phyloP scores from a whole-genome alignment of 805 yeast genomes.

The Wickerhamomyces subpelliculosus region DNA sequence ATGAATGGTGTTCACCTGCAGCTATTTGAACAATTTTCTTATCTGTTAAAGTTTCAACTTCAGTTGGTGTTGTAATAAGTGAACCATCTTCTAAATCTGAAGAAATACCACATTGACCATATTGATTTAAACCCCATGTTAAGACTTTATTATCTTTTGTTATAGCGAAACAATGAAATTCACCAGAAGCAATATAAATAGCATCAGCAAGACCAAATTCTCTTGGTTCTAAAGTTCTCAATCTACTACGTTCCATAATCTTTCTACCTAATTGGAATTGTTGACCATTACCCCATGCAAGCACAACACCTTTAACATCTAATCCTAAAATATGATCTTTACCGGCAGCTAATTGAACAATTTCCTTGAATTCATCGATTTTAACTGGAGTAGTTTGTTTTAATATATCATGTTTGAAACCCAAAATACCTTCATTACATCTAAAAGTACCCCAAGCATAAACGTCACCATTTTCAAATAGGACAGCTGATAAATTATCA shows the following conservation, averaged over 20 bases:
- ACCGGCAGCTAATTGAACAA: conserved; percentile 83
- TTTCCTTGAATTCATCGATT: conserved; percentile 53
- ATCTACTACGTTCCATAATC: conserved; percentile 71
- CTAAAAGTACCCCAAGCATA: conserved; percentile 98
- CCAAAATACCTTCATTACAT: conserved; percentile 85
- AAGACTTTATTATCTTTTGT: conserved; percentile 62
- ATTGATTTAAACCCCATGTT: conserved; percentile 96
- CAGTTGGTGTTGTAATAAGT: conserved; percentile 69
- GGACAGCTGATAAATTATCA: conserved; percentile 80
- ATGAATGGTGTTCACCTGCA: conserved; percentile 93
- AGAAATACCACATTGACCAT: conserved; percentile 88
- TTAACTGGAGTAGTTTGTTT: conserved; percentile 65
- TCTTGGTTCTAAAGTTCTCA: conserved; percentile 69
- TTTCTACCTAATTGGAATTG: conserved; percentile 88
- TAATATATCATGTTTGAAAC: conserved; percentile 60
- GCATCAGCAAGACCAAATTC: conserved; percentile 77
- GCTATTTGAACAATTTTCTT: conserved; percentile 54
- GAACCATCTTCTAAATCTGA: conserved; percentile 82
- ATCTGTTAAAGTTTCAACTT: conserved; percentile 55
- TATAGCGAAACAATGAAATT: conserved; percentile 92
- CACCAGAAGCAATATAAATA: conserved; percentile 84
- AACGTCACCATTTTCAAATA: conserved; percentile 77
- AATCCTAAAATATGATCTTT: conserved; percentile 87
- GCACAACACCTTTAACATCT: conserved; percentile 79
- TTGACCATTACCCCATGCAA: conserved; percentile 97